These are phyloP conservation scores for Cantharellus anzutake DNA, from an alignment of 768 basidiomycete species.

Conservation along the genomic window DNA sequence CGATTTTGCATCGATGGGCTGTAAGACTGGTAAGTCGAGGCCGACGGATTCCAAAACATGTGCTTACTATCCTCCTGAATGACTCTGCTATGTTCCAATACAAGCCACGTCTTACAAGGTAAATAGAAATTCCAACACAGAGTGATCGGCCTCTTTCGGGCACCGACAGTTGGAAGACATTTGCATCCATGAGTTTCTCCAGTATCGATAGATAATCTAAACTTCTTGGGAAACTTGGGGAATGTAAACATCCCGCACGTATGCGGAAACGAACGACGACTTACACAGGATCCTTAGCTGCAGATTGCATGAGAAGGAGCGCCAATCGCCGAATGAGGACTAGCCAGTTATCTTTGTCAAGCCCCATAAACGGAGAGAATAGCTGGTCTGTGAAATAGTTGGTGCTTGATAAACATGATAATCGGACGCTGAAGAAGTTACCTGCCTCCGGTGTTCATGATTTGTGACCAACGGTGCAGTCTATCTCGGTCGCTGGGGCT, in stretches of 20 bases:
- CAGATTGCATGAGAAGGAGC: constrained; percentile 31
- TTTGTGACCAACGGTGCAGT: constrained; percentile 19
- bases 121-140: too few relatives aligned
- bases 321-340: constrained; percentile 33
- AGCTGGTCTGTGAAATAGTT: constrained; percentile 19
- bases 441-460: constrained; percentile 3
- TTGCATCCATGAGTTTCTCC: too few relatives aligned
- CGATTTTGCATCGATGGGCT: constrained; percentile 42
- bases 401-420: neutral
- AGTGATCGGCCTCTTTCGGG: too few relatives aligned
- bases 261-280: constrained; percentile 12
- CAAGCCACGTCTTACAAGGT: too few relatives aligned
- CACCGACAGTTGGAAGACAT: too few relatives aligned
- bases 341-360: constrained; percentile 34
- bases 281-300: constrained; percentile 32
- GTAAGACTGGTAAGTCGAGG: neutral
- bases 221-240: too few relatives aligned
- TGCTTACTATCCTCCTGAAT: neutral
- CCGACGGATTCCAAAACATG: neutral
- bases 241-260: too few relatives aligned
- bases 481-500: constrained; percentile 25
- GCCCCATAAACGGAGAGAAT: constrained; percentile 21
- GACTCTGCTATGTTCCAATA: too few relatives aligned
- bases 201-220: too few relatives aligned
- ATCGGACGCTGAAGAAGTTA: neutral